Evolutionary conservation across 768 basidiomycete genomes (phyloP).

Genomic region (Russula olivacea): DNA sequence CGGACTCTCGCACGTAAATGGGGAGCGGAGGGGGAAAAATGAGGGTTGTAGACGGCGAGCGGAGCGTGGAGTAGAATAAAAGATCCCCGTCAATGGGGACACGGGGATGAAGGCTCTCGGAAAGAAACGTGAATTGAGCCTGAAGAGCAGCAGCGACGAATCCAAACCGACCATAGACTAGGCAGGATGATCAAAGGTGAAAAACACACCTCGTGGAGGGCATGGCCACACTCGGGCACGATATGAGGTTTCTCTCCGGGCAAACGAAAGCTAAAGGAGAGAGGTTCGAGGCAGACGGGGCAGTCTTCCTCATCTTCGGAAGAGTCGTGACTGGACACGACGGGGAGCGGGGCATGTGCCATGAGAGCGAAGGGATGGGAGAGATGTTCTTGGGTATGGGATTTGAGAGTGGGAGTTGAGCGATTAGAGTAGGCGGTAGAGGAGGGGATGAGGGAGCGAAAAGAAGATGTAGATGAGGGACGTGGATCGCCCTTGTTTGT

Average conservation of each 20-base stretch:
- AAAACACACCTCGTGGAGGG: constrained; percentile 77
- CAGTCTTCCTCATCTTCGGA: constrained; percentile 84
- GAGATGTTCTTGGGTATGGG: constrained; percentile 20
- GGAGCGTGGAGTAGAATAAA: not conserved
- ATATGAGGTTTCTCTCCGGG: constrained; percentile 97
- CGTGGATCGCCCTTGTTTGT: not conserved
- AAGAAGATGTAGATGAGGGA: constrained; percentile 11
- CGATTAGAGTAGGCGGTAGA: constrained; percentile 33
- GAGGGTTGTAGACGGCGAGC: not conserved
- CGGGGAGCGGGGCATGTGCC: constrained; percentile 62
- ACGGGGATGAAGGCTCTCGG: not conserved
- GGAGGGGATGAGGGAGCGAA: constrained; percentile 4
- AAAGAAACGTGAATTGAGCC: not conserved
- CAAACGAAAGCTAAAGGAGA: constrained; percentile 87
- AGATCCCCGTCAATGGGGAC: not conserved
- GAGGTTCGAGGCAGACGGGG: constrained; percentile 93
- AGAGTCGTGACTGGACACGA: constrained; percentile 58
- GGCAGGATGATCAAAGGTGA: not conserved
- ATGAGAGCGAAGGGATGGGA: constrained; percentile 54
- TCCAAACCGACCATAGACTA: not conserved
- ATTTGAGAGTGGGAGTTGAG: constrained; percentile 31
- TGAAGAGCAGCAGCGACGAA: constrained; percentile 8
- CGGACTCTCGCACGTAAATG: not conserved
- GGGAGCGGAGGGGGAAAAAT: not conserved
- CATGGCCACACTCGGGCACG: constrained; percentile 95